phyloP scores from a whole-genome alignment of 768 basidiomycete genomes.

The Rhodotorula diobovata region DNA sequence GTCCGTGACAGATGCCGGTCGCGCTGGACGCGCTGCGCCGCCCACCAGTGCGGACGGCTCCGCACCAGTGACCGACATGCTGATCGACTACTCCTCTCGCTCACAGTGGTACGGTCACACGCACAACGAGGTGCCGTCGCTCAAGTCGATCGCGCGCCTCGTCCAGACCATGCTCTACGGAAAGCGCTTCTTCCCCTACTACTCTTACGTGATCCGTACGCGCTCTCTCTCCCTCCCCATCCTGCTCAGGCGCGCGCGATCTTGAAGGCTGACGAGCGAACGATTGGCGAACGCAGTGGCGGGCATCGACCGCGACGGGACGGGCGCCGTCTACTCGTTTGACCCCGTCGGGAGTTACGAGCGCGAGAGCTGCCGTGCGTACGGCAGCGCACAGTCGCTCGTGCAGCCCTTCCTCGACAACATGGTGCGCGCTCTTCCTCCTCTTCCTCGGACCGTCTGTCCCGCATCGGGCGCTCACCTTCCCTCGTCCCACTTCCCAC shows the following conservation, averaged over 20 bases:
- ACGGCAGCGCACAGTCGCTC: slow-evolving; percentile 87
- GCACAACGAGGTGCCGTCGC: slow-evolving; percentile 94
- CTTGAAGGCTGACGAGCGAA: too few species aligned
- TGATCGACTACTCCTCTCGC: background rate
- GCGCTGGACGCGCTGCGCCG: too few species aligned
- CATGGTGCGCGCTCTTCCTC: slow-evolving; percentile 60
- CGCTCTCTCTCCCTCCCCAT: background rate
- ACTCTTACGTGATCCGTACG: slow-evolving; percentile 68
- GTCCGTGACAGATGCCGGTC: too few species aligned
- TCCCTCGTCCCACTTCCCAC: background rate
- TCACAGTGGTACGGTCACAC: slow-evolving; percentile 93
- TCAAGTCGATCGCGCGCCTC: slow-evolving; percentile 91
- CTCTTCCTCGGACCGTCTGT: background rate
- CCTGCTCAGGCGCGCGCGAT: too few species aligned
- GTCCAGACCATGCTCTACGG: slow-evolving; percentile 98
- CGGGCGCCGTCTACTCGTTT: slow-evolving; percentile 98
- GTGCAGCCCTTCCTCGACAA: slow-evolving; percentile 98
- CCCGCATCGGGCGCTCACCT: background rate
- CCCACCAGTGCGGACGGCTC: too few species aligned
- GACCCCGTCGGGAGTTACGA: slow-evolving; percentile 98
- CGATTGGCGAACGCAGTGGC: slow-evolving; percentile 28
- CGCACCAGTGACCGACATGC: background rate
- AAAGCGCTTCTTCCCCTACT: slow-evolving; percentile 96
- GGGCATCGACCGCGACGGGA: slow-evolving; percentile 50
- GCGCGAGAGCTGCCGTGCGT: slow-evolving; percentile 91